Percentiles rank a stretch among this genome's conserved stretches.
These are phyloP conservation scores for Pseudofabraea citricarpa DNA, from an alignment of 2,329 filamentous ascomycete genomes.

Conservation along the genomic window DNA sequence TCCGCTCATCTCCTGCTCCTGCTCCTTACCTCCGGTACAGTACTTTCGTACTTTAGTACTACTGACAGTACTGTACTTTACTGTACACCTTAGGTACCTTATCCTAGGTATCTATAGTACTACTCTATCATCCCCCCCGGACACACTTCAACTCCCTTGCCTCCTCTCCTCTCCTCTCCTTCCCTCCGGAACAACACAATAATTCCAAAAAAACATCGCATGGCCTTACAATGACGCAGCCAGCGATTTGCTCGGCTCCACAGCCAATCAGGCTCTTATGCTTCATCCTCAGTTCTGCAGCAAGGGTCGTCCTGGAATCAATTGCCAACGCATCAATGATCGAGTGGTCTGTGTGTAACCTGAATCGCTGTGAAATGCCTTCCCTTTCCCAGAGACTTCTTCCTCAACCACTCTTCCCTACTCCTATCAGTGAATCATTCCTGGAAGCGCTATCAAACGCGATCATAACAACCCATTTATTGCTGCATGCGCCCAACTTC, in stretches of 20 bases:
- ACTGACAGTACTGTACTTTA: too few relatives aligned
- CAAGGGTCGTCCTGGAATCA: conserved; percentile 15
- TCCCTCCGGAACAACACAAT: too few relatives aligned
- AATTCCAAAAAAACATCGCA: too few relatives aligned
- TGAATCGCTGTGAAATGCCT: conserved; percentile 9
- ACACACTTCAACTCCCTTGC: too few relatives aligned
- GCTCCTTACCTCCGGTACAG: too few relatives aligned
- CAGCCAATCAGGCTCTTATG: not conserved
- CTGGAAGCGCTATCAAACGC: not conserved
- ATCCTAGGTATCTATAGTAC: too few relatives aligned
- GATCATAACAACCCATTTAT: not conserved
- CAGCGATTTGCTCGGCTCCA: not conserved
- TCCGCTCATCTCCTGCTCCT: too few relatives aligned
- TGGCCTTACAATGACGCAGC: not conserved
- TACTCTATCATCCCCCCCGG: too few relatives aligned
- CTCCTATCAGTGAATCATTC: not conserved
- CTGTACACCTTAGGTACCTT: too few relatives aligned
- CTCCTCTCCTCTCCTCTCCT: too few relatives aligned
- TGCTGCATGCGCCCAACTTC: not conserved
- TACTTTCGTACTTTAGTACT: too few relatives aligned
- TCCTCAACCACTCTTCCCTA: not conserved
- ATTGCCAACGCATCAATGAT: conserved; percentile 24
- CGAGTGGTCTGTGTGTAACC: conserved; percentile 21
- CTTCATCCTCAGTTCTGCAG: not conserved
- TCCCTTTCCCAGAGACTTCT: conserved; percentile 3